Evolutionary conservation across 2,329 filamentous ascomycete species (phyloP), one percentile per base, ranked within the genome.

Genomic region (Exophiala oligosperma): DNA sequence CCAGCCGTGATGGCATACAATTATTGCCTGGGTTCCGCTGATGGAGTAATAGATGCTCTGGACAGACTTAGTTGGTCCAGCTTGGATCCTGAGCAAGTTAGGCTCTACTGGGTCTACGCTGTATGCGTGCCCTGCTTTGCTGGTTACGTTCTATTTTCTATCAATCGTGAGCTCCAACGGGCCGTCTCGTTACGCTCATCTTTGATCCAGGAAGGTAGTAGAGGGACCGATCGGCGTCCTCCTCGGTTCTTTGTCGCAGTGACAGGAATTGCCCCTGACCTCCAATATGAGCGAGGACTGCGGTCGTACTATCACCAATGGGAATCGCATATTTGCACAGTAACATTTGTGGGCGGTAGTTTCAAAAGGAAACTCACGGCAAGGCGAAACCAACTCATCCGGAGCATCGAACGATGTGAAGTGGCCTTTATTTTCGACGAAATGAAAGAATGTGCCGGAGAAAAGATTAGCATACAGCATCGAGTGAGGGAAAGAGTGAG

Each of bases 21-120:
- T 17, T 46, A 46, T 26, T 46, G 21, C 43, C 26, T 26, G 21
- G 26, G 43, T 46, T 26, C 17, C 21, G 21, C 43, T 26, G 43
- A 21, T 23, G 43, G 43, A 23, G 43, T 26, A 23, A 21, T 26
- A 23, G 43, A 46, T 46, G 21, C 26, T 26, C 40, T 54, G 41
- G 48, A 46, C 23, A 28, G 14, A 28, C 40, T 54, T 21, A 54
- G 52, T 40, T 54, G 52, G 52, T 32, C 52, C 40, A 48, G 32
- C 40, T 35, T 54, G 12, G 29, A 40, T 21, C 14, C 40, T 21
- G 14, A 35, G 17, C 23, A 46, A 12, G 52, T 32, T 11, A 26
- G 35, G 32, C 3, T 49, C 21, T 54, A 54, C 26, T 54, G 52
- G 52, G 24, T 54, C 29, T 54, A 54, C 26, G 35, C 41, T 12